These are phyloP conservation scores for Rhynchosporium secalis DNA, from an alignment of 2,329 filamentous ascomycete species.

Conservation along the genomic window DNA sequence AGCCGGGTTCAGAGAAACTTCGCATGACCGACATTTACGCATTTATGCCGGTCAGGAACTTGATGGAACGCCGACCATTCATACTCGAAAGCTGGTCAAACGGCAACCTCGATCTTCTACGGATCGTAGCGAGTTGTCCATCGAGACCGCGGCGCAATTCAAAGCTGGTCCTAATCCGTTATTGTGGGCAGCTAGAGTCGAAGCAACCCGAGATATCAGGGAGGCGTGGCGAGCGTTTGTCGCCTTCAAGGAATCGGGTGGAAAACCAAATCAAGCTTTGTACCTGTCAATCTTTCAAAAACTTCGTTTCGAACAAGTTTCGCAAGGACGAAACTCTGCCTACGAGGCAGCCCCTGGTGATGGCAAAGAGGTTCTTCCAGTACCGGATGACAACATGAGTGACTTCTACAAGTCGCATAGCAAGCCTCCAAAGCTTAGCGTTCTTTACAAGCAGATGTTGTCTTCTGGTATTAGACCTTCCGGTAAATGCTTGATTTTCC, in stretches of 20 bases:
- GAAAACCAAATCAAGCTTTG: constrained; percentile 46
- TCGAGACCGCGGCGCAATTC: not conserved
- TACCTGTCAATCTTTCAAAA: constrained; percentile 64
- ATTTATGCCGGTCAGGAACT: constrained; percentile 54
- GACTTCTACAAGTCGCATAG: constrained; percentile 66
- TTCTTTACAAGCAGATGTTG: constrained; percentile 61
- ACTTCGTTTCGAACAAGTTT: constrained; percentile 44
- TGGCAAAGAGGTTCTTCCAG: constrained; percentile 53
- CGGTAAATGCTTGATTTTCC: constrained; percentile 52
- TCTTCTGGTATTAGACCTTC: constrained; percentile 49
- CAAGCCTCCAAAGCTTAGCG: constrained; percentile 57
- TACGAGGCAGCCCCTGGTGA: constrained; percentile 57
- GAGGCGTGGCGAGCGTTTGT: constrained; percentile 57
- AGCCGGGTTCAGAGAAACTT: constrained; percentile 51
- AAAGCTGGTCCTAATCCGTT: not conserved
- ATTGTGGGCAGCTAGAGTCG: constrained; percentile 57
- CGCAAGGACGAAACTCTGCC: constrained; percentile 27
- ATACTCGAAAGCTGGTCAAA: constrained; percentile 46
- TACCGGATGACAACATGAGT: constrained; percentile 58
- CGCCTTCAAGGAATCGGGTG: constrained; percentile 40
- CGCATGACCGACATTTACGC: constrained; percentile 51
- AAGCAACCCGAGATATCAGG: constrained; percentile 58
- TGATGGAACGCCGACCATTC: constrained; percentile 57
- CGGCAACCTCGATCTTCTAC: not conserved
- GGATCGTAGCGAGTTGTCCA: not conserved